Evolutionary conservation across 345 rosid species (phyloP).

Genomic region (Hibiscus trionum): DNA sequence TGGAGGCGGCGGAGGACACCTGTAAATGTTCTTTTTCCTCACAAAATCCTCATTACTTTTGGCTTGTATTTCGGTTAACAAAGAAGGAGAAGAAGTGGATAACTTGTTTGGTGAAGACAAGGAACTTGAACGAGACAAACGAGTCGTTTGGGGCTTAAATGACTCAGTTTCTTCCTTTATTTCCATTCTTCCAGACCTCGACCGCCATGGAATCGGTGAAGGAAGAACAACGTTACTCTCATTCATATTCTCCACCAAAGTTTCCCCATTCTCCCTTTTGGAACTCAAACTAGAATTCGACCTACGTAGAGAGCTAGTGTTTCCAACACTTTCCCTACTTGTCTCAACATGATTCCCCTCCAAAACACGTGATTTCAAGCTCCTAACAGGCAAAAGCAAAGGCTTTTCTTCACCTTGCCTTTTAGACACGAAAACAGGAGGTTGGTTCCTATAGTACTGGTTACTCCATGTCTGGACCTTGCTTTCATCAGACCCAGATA

Average conservation of each 20-base stretch:
- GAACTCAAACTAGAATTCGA: constrained; percentile 24
- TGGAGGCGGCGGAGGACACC: constrained; percentile 38
- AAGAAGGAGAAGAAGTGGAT: constrained; percentile 29
- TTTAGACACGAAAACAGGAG: constrained; percentile 45
- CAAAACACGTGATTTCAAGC: constrained; percentile 54
- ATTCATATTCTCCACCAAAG: constrained; percentile 25
- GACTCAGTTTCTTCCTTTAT: constrained; percentile 34
- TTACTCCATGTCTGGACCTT: constrained; percentile 74
- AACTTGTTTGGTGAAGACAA: constrained; percentile 34
- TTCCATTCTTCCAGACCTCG: constrained; percentile 69
- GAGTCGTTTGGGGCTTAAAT: constrained; percentile 14
- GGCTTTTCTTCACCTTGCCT: constrained; percentile 41
- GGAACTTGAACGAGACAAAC: constrained; percentile 24
- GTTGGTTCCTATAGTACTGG: constrained; percentile 51
- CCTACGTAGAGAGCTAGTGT: constrained; percentile 23
- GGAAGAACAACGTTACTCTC: constrained; percentile 58
- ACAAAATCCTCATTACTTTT: constrained; percentile 33
- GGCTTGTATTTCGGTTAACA: constrained; percentile 31
- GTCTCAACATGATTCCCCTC: constrained; percentile 26
- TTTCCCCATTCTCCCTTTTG: constrained; percentile 29
- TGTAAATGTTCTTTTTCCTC: constrained; percentile 38
- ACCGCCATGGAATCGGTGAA: constrained; percentile 92
- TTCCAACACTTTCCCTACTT: neutral
- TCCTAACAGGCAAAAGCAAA: constrained; percentile 77
- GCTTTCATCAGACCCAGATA: constrained; percentile 26